Base-by-base conservation (phyloP, 2,329 filamentous ascomycete genomes). In the Alternaria gansuensis region DNA sequence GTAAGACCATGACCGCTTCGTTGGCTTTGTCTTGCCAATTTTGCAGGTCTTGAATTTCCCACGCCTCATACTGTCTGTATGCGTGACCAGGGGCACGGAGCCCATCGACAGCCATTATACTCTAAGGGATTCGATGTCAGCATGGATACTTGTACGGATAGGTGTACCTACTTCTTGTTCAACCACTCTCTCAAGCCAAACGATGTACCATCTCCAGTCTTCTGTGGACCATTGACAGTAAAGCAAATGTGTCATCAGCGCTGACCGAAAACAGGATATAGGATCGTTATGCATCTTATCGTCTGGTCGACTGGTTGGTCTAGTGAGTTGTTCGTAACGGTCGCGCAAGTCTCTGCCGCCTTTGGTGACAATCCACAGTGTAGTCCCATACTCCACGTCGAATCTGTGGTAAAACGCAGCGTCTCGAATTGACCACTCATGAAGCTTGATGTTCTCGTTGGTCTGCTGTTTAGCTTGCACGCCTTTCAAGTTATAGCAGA, bases 121-220 rank as follows among this genome's bases (percentile, higher is more conserved):
- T 66, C 66, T 70, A 10, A 5, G 13, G 37, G 17, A 10, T 21
- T 26, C 37, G 14, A 51, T 3, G 24, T 50, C 28, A 56, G 50
- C 33, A 31, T 17, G 10, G 3, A 37, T 31, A 26, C 5, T 2
- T 9, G 9, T 21, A 31, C 7, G 5, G 14, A 7, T 13, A 26
- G 2, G 11, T 5, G 33, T 11, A n/a, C 52, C 52, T 33, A 79
- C 77, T 53, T 73, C 64, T 28, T 66, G 23, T 29, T 78, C 74
- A 2, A 79, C 64, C 0, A 65, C 54, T 10, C 70, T 64, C 58
- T 82, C 80, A 0, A 82, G 65, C 71, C 70, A 79, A 11, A 70
- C 60, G 21, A 82, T 72, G 59, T 81, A 80, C 65, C 72, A 72
- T 28, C 78, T 70, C 80, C 80, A 82, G n/a, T 78, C 74, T 56